Conservation (phyloP, 2,329 filamentous ascomycete species). For the Neonectria magnoliae region DNA sequence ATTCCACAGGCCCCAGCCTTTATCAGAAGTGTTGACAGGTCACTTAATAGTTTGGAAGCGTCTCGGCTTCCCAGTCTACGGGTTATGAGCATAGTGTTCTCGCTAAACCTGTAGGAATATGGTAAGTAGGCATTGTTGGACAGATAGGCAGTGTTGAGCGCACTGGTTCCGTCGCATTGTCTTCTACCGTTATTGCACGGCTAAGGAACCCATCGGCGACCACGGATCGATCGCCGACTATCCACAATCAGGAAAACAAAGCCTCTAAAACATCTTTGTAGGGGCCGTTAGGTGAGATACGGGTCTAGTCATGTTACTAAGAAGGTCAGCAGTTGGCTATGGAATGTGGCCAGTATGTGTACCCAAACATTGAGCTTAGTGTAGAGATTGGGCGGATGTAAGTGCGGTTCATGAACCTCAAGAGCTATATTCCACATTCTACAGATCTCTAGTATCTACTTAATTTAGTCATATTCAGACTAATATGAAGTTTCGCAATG, state of each 20-base stretch:
- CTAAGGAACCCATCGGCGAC: neutral
- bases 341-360: neutral
- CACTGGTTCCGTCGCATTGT: neutral
- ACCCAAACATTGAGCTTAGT: neutral
- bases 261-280: neutral
- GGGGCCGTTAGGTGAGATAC: neutral
- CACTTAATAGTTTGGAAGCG: neutral
- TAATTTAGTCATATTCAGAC: neutral
- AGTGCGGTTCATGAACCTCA: too few species aligned
- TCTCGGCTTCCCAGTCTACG: neutral
- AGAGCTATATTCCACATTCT: neutral
- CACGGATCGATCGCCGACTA: neutral
- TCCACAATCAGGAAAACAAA: neutral
- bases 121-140: constrained; percentile 11
- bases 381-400: neutral
- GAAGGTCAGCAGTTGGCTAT: neutral
- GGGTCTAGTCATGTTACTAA: neutral
- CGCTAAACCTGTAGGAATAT: neutral
- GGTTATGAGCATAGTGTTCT: neutral
- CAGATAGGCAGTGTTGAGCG: neutral
- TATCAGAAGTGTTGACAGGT: constrained; percentile 24
- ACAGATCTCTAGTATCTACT: neutral
- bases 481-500: neutral
- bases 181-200: neutral
- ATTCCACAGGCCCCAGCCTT: constrained; percentile 21